phyloP scores from a whole-genome alignment of 2,329 filamentous ascomycete species.

The Chaetoscypha palmicola region DNA sequence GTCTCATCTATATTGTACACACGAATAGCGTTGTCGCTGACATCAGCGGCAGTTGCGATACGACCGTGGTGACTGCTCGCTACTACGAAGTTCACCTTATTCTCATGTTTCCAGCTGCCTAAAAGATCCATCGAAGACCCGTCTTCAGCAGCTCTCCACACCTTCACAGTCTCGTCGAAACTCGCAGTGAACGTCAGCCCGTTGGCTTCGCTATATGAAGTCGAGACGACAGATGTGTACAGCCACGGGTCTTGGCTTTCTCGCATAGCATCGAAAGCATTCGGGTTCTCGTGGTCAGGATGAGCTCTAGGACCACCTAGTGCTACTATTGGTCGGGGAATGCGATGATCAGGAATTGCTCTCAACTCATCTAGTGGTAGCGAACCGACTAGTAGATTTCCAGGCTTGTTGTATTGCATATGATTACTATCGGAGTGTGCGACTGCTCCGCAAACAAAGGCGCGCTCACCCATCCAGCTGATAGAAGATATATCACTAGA shows the following conservation, averaged over 20 bases:
- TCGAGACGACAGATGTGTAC: constrained; percentile 56
- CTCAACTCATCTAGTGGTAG: constrained; percentile 37
- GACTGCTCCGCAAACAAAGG: constrained; percentile 54
- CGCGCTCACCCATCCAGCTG: constrained; percentile 46
- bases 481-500: constrained; percentile 55
- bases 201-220: constrained; percentile 44
- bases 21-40: constrained; percentile 45
- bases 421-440: constrained; percentile 57
- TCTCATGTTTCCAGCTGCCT: constrained; percentile 49
- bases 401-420: constrained; percentile 59
- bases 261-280: constrained; percentile 49
- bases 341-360: constrained; percentile 50
- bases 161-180: constrained; percentile 55
- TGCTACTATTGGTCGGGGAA: constrained; percentile 44
- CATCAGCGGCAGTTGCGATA: constrained; percentile 54
- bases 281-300: constrained; percentile 46
- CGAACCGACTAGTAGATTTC: constrained; percentile 53
- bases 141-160: constrained; percentile 43
- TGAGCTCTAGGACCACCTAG: too few species aligned
- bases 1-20: constrained; percentile 43
- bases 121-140: constrained; percentile 36
- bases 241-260: constrained; percentile 55
- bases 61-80: constrained; percentile 40
- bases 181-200: constrained; percentile 50
- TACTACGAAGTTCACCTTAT: constrained; percentile 56